Base-by-base conservation (phyloP, 495 filamentous ascomycete species). In the Hyaloscypha bicolor region DNA sequence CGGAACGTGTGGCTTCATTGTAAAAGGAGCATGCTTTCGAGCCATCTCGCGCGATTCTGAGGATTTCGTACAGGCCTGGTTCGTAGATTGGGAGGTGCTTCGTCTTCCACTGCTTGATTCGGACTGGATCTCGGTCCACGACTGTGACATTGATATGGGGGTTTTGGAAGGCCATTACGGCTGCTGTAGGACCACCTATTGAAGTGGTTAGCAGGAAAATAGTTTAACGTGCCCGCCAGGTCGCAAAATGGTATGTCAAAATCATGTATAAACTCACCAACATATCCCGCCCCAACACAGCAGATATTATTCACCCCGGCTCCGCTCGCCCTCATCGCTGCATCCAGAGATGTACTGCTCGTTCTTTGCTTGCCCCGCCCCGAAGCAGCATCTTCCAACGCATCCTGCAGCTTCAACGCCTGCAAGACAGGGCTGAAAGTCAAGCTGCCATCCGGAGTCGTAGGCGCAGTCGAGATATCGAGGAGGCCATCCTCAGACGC, bases 61-160 rank as follows among this genome's bases (percentile, higher is more conserved):
- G 89, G 9, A 93, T 81, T n/a, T 89, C 84, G 21, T 83, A 69
- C 6, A 95, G 78, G 0, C 88, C 91, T 2, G 89, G 86, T 73
- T 95, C 92, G 75, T 91, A 89, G 61, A 95, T 92, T 14, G 92
- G 92, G 33, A 93, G 82, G 66, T 88, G 85, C 42, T 81, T 75
- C 1, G 90, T 90, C 64, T 92, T 90, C 92, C 91, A 94, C 32
- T 83, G 81, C 37, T 78, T 79, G 68, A 94, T 89, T n/a, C 91
- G 83, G 9, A 72, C 67, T 22, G 80, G 80, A 73, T 91, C 87
- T 58, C 86, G 77, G 72, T 94, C 91, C 22, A 93, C 87, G 14
- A 94, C 90, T 11, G 87, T 90, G 22, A 94, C 88, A 12, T 75
- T 75, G 55, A 93, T 79, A 33, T 86, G 76, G 0, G 89, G 89